Evolutionary conservation across 2,329 filamentous ascomycete species (phyloP), one percentile per base, ranked within the genome.

Genomic region (Aureobasidium subglaciale): DNA sequence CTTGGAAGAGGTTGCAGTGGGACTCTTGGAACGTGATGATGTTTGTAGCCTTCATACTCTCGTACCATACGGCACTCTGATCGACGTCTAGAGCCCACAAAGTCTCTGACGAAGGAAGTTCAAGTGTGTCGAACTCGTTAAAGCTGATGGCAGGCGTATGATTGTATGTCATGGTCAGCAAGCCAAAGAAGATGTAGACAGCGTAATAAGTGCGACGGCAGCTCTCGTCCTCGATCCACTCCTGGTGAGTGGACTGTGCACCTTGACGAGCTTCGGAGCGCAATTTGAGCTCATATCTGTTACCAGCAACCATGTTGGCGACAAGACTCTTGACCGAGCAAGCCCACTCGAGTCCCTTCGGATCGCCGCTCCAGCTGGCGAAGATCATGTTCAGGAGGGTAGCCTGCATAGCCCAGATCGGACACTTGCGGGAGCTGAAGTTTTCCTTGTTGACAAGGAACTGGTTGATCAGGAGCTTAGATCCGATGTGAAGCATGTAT

Each of bases 321-420:
- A 99, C 82, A 35, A 97, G 79, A 77, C 90, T 95, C 81, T 97
- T 97, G 74, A 99, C 97, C 2, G 93, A 97, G 72, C 92, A 97
- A 32, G 93, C 91, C 93, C 93, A 99, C 71, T 99, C 93, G 2
- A 99, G 80, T 34, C 93, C 93, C 73, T 96, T 97, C 32, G 93
- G 87, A 67, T 97, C 93, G 65, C 93, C 93, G 70, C 93, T 97
- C 93, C 93, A 99, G 77, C 91, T 97, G 55, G 93, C 90, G 70
- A 99, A 97, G 62, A 96, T 86, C 93, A 97, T 97, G 78, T 99
- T 99, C 57, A 99, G 78, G 54, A 99, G 77, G 3, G 91, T 95
- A 70, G 89, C 90, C 70, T 99, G 93, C 90, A 97, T 97, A 45
- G 92, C 93, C 92, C 93, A 97, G 13, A 99, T 74, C 4, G 93